Base-by-base conservation (phyloP, 2,329 filamentous ascomycete genomes). In the Moelleriella libera region DNA sequence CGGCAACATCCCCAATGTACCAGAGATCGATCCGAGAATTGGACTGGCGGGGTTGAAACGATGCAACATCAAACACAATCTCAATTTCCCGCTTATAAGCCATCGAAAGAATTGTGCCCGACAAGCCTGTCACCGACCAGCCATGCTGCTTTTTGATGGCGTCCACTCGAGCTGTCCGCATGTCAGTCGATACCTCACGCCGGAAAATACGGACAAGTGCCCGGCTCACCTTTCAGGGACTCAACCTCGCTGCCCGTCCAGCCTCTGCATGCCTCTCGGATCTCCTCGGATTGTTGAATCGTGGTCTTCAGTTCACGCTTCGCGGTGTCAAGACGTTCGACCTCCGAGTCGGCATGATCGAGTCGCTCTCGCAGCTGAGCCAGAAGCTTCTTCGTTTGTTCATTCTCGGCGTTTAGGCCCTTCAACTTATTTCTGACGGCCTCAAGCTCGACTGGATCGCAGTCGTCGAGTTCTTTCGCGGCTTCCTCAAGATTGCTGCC, bases 241-340 rank as follows among this genome's bases (percentile, higher is more conserved):
- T 76, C 76, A 52, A 97, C 86, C 64, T 97, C 92, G 30, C 75
- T 81, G 46, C 82, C 78, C 48, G 83, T 90, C 83, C 89, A 96
- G 40, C 90, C 89, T 47, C 89, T 80, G 60, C 85, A 94, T 57
- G 94, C 85, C 61, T 96, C 88, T 51, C 85, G 78, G 30, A 94
- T 72, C 53, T 80, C 82, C 62, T 96, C 88, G 0, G 89, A 86
- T 57, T 88, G 82, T 49, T 79, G 75, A 49, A 94, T 96, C 44
- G 92, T 85, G 30, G 78, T 74, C 31, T 83, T 58, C 54, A 76
- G 88, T 55, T 80, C 74, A 47, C 79, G 66, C 60, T 90, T 95
- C 57, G 79, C 75, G 49, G 80, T 72, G 6, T 74, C 70, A 43
- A 83, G 72, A 2, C 76, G 69, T 50, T 79, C 75, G 14, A 90